Percentiles rank a stretch among this genome's conserved stretches.
These are phyloP conservation scores for Tulasnella sp. DNA, from an alignment of 768 basidiomycete genomes.

Conservation along the genomic window DNA sequence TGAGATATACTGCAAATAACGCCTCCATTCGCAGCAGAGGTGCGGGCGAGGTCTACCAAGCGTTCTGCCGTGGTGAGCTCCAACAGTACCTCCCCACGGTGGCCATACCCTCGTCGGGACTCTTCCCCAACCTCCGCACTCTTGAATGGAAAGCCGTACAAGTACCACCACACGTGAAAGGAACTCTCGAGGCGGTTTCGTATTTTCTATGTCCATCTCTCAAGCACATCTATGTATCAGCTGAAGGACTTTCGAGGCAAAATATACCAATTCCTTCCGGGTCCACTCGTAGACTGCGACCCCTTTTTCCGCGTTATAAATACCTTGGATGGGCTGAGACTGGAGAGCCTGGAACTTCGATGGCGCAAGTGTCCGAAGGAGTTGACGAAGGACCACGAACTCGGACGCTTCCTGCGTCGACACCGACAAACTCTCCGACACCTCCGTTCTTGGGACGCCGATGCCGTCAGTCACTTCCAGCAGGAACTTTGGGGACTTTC, in stretches of 20 bases:
- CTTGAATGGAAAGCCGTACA: not conserved
- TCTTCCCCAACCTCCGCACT: not conserved
- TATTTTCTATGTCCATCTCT: not conserved
- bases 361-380: too few species aligned
- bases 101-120: not conserved
- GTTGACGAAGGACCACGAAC: too few species aligned
- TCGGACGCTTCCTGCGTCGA: not conserved
- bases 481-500: not conserved
- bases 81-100: not conserved
- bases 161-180: not conserved
- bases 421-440: not conserved
- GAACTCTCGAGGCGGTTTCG: not conserved
- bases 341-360: too few species aligned
- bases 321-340: too few species aligned
- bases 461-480: not conserved
- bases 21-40: not conserved
- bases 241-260: too few species aligned
- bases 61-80: not conserved
- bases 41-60: not conserved
- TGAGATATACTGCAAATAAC: not conserved
- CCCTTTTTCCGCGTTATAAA: too few species aligned
- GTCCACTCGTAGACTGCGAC: too few species aligned
- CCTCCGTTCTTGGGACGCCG: not conserved
- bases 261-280: too few species aligned
- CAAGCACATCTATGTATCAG: not conserved